Base-by-base conservation (phyloP, 2,329 filamentous ascomycete species). In the Teratosphaeria zuluensis region DNA sequence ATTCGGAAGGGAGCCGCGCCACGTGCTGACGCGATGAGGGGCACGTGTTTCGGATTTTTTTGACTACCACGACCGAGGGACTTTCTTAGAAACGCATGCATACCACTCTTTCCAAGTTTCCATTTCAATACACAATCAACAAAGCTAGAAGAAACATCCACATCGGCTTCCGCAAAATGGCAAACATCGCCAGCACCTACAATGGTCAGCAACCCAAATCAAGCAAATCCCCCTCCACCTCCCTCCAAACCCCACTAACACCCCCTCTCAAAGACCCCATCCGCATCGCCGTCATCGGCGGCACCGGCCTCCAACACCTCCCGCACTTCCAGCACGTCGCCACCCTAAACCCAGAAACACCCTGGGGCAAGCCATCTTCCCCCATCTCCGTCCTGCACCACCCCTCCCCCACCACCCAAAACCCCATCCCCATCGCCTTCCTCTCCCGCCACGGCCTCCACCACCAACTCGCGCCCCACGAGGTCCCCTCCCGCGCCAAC, bases 401-500 rank as follows among this genome's bases (percentile, higher is more conserved):
- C 81, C 82, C 84, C 64, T 88, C 88, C 65, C 84, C 86, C 51
- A 84, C 89, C 62, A 84, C 78, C 56, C 78, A 80, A 66, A 77
- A 81, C 66, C 77, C 78, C 7, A 80, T 84, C 53, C 80, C 83
- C 14, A 77, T 99, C 63, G 94, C 94, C 58, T 99, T 99, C 80
- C 84, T 99, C 66, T 90, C 92, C 63, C 90, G 94, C 52, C 94
- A 99, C 76, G 94, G 94, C 65, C 73, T 85, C 12, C 81, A 94
- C 82, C 94, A 99, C 78, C 84, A 96, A 75, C 81, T 89, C 65
- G 90, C 92, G 5, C 94, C 94, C 0, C 92, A 96, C 72, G 94
- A 99, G 76, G 89, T 99, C n/a, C 91, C 92, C 60, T 84, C 86
- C 65, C 90, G 90, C 63, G 94, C 94, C 75, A 99, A 97, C 79